Evolutionary conservation across 2,329 filamentous ascomycete genomes (phyloP).

Genomic region (Paecilomyces variotii): DNA sequence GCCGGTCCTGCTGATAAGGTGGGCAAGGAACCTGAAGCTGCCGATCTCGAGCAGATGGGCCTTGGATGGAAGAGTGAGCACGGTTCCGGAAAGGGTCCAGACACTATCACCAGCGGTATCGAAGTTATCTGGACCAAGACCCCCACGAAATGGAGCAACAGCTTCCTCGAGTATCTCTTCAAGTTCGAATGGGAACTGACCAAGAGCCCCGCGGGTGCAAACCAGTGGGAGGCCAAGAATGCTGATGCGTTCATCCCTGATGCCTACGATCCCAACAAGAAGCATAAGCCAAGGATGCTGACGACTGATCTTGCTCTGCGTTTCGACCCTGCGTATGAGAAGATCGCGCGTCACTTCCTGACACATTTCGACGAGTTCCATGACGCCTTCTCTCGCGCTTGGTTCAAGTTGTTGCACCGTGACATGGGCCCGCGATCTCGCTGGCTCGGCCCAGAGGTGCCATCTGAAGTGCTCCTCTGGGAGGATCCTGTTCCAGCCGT

Average conservation of each 20-base stretch:
- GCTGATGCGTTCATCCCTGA: conserved; percentile 61
- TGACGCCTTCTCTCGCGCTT: conserved; percentile 63
- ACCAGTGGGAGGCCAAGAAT: conserved; percentile 69
- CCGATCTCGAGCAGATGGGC: conserved; percentile 58
- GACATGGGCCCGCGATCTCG: conserved; percentile 65
- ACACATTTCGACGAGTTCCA: conserved; percentile 60
- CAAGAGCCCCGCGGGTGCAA: conserved; percentile 67
- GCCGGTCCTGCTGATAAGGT: conserved; percentile 58
- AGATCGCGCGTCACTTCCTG: conserved; percentile 64
- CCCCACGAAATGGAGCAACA: conserved; percentile 67
- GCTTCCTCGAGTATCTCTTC: conserved; percentile 69
- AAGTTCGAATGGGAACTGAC: conserved; percentile 69
- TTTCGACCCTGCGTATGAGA: conserved; percentile 64
- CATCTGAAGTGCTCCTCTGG: conserved; percentile 62
- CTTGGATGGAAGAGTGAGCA: conserved; percentile 64
- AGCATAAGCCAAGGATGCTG: conserved; percentile 68
- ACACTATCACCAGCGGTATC: conserved; percentile 67
- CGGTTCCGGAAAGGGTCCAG: conserved; percentile 58
- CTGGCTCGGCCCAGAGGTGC: conserved; percentile 68
- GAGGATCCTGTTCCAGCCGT: conserved; percentile 62
- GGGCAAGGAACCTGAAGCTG: conserved; percentile 59
- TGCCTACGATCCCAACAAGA: conserved; percentile 61
- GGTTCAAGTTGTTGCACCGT: conserved; percentile 79
- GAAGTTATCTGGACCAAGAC: conserved; percentile 75
- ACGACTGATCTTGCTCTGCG: conserved; percentile 67